Conservation (phyloP, 2,329 filamentous ascomycete genomes). For the Trichoderma afroharzianum region DNA sequence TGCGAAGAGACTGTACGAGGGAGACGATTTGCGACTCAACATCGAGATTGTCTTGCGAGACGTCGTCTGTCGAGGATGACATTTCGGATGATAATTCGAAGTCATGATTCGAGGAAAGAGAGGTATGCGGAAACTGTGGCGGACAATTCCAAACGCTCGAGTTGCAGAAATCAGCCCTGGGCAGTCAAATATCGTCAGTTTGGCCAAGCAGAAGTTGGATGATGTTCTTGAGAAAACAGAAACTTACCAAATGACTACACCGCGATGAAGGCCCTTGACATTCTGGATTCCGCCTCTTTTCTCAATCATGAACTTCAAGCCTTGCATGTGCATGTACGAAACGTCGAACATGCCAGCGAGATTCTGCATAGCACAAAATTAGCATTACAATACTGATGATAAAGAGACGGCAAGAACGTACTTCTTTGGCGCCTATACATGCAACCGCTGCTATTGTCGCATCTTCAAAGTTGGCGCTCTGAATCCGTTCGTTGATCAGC, state of each 20-base stretch:
- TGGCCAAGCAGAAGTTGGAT: neutral
- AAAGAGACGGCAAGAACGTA: neutral
- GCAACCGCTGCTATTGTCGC: slow-evolving; percentile 8
- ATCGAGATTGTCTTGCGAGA: neutral
- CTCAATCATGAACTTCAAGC: neutral
- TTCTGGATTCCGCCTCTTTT: neutral
- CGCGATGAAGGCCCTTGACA: neutral
- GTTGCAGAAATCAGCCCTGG: slow-evolving; percentile 11
- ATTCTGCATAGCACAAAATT: neutral
- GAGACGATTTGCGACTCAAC: neutral
- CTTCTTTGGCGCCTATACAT: neutral
- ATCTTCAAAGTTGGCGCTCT: neutral
- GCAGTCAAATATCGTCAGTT: neutral
- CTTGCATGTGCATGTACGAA: slow-evolving; percentile 11
- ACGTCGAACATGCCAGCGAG: slow-evolving; percentile 1
- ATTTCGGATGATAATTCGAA: neutral
- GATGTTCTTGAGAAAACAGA: rapidly evolving
- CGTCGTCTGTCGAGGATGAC: too few relatives aligned
- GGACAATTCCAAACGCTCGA: slow-evolving; percentile 2
- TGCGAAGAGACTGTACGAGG: neutral
- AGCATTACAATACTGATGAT: neutral
- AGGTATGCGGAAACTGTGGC: neutral
- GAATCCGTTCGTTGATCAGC: neutral
- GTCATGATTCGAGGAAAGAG: neutral
- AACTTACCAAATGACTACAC: neutral